Percentiles rank a stretch among this genome's conserved stretches.
Conservation (phyloP, 305 asterid species). For the Fraxinus xanthoxyloides region DNA sequence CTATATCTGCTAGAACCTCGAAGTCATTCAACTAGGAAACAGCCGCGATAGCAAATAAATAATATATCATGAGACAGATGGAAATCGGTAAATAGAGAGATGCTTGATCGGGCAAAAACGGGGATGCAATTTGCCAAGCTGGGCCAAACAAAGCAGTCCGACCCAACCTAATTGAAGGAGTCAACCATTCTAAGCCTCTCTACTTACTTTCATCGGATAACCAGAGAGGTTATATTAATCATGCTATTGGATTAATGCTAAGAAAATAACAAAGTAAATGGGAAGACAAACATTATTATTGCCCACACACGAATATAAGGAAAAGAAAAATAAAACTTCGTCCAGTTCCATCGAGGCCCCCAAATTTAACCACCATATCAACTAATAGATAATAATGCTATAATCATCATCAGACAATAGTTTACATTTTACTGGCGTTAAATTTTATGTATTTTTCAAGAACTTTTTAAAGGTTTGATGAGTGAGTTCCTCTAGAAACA, state of each 20-base stretch:
- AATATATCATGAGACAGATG: neutral
- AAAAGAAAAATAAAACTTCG: neutral
- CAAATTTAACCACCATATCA: conserved; percentile 13
- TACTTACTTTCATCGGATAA: neutral
- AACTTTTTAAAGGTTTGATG: neutral
- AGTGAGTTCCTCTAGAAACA: neutral
- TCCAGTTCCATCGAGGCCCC: neutral
- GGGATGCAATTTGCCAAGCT: too few species aligned
- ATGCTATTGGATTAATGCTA: neutral
- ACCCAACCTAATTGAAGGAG: neutral
- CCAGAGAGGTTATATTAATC: neutral
- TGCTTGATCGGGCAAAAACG: neutral
- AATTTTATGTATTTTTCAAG: neutral
- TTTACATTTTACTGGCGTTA: neutral
- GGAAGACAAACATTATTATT: neutral
- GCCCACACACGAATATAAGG: neutral
- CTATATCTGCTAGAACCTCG: neutral
- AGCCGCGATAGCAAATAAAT: neutral
- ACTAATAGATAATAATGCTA: neutral
- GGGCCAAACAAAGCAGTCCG: too few species aligned
- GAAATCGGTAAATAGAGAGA: neutral
- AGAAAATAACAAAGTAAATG: conserved; percentile 3
- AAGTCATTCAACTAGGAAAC: neutral
- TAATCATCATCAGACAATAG: neutral
- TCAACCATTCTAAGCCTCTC: neutral